These are phyloP conservation scores for Neurospora hispaniola DNA, from an alignment of 495 filamentous ascomycete genomes.

Conservation along the genomic window DNA sequence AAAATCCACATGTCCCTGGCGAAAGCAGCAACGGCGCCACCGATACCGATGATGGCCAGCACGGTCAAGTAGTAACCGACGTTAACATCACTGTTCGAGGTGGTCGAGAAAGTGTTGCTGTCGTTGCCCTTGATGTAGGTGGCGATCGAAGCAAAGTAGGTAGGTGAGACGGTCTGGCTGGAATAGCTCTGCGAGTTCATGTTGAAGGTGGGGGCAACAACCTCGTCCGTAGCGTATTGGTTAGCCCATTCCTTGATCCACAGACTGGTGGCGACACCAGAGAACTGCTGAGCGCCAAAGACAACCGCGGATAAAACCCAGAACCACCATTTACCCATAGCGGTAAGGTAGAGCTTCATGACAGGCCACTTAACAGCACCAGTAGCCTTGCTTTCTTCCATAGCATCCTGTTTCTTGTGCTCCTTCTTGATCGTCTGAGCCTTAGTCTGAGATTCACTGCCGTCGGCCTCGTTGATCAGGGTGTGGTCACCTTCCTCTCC, in stretches of 20 bases:
- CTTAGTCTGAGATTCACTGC: slow-evolving; percentile 20
- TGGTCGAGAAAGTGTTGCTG: slow-evolving; percentile 2
- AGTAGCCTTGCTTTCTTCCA: slow-evolving; percentile 63
- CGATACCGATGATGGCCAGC: slow-evolving; percentile 68
- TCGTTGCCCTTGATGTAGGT: slow-evolving; percentile 21
- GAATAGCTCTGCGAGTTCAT: slow-evolving; percentile 26
- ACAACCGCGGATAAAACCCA: slow-evolving; percentile 65
- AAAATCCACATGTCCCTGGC: slow-evolving; percentile 78
- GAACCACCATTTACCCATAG: slow-evolving; percentile 94
- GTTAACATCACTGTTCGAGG: slow-evolving; percentile 49
- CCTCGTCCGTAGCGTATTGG: slow-evolving; percentile 36
- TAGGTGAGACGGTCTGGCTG: slow-evolving; percentile 18
- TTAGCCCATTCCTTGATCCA: slow-evolving; percentile 90
- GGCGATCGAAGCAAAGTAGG: slow-evolving; percentile 26
- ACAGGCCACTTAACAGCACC: slow-evolving; percentile 82
- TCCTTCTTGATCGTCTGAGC: slow-evolving; percentile 33
- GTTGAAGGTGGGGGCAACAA: slow-evolving; percentile 19
- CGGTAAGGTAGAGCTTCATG: slow-evolving; percentile 67
- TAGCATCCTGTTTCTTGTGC: slow-evolving; percentile 39
- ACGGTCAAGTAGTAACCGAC: slow-evolving; percentile 73
- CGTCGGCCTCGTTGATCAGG: slow-evolving; percentile 32
- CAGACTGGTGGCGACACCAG: slow-evolving; percentile 72
- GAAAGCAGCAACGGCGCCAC: slow-evolving; percentile 65
- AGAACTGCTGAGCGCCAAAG: slow-evolving; percentile 73
- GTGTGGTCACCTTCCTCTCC: slow-evolving; percentile 42